Base-by-base conservation (phyloP, 2,329 filamentous ascomycete genomes). In the Thelonectria blattea region DNA sequence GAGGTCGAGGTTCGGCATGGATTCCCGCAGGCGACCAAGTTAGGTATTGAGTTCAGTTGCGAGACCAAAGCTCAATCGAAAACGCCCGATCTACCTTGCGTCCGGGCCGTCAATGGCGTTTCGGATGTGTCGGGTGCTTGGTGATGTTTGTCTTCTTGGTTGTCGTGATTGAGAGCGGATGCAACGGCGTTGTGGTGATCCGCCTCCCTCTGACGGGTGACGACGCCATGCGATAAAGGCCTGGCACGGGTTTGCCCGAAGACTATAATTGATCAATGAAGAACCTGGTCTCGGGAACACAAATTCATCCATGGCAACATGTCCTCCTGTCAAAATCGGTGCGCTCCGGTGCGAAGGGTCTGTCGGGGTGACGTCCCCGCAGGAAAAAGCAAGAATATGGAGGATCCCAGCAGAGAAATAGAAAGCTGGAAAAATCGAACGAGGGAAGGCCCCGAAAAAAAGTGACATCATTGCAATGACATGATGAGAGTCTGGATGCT, bases 381-480 rank as follows among this genome's bases (percentile, higher is more conserved):
- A 47, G 17, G 41, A 37, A 53, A 56, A 55, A 48, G 37, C 37
- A 56, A 42, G 45, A 56, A 54, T 30, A 45, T 7, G 12, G 30
- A 27, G 15, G 12, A 27, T 18, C 37, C n/a, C 24, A 45, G 48
- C 48, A 54, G 34, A 47, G 9, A 57, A 61, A 49, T 39, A 58
- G 53, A 24, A 56, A 22, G 34, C 12, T 34, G 27, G 12, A 30
- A 37, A 37, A 49, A 61, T 48, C 52, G 49, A 57, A 47, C 50
- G 51, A 54, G 32, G 18, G 41, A 42, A 15, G 14, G n/a, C 42
- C 37, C 30, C 41, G n/a, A n/a, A 56, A n/a, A 24, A 37, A 18
- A 51, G 41, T 51, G 46, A 56, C 54, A 56, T 56, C 47, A 56
- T 37, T 24, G 17, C 14, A 51, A 49, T 32, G 48, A 27, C 15